Base-by-base conservation (phyloP, 192 early-diverging fungal genomes). In the Coemansia sp. region DNA sequence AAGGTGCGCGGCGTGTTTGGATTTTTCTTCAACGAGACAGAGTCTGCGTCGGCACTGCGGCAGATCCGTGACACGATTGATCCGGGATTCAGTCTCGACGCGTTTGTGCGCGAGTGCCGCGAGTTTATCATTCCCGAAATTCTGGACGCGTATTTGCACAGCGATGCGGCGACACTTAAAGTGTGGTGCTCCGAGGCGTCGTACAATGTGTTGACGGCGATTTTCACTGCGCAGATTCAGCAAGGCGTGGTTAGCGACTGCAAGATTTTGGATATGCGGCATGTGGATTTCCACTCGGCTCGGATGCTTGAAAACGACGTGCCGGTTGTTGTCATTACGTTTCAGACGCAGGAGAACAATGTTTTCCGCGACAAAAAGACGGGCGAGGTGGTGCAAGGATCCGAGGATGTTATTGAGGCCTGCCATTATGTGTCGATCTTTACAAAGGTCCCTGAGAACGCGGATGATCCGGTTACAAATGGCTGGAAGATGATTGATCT, bases 131-230 rank as follows among this genome's bases (percentile, higher is more conserved):
- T 99, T 68, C 96, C 97, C 8, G 97, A 99, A 68, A 81, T 99
- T 55, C 85, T 98, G 70, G 97, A 99, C 60, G 96, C 94, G 0
- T 94, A 96, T 48, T 72, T 99, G 56, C 90, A 88, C 62, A 86
- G 89, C 31, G 95, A 98, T 64, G 80, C 83, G 2, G 88, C 84
- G 60, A 89, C 89, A 4, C 83, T 99, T 46, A 86, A 87, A 69
- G 74, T 88, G 52, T 99, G 97, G 96, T 96, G 95, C 83, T 93
- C 91, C 10, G 97, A 99, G 80, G 90, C 87, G 61, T 89, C 88
- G 8, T 89, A 87, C 73, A 92, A 88, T 68, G 85, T 95, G 52
- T 75, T 99, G 58, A 87, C 89, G 0, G 90, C 90, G 28, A 88
- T 88, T 25, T 84, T 94, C 65, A 88, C 91, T 59, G 87, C 89